phyloP scores from a whole-genome alignment of 208 protist genomes.

The Trypanosoma theileri region DNA sequence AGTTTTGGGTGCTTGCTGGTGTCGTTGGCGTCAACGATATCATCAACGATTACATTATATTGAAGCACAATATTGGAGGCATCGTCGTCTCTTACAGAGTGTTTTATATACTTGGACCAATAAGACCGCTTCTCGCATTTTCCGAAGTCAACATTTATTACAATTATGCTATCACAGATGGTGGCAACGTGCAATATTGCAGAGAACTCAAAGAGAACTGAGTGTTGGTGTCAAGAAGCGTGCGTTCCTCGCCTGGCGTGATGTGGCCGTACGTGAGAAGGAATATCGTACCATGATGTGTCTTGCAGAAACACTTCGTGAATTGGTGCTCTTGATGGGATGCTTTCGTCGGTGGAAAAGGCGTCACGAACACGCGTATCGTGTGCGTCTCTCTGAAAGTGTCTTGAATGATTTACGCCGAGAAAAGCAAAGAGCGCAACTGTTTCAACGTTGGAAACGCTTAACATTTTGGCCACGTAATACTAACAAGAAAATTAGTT shows the following conservation, averaged over 20 bases:
- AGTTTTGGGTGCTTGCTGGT: constrained; percentile 18
- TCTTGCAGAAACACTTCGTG: constrained; percentile 66
- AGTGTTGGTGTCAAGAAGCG: background rate
- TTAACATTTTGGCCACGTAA: constrained; percentile 14
- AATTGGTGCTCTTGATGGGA: constrained; percentile 60
- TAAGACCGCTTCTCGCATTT: background rate
- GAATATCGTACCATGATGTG: constrained; percentile 25
- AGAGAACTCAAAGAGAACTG: background rate
- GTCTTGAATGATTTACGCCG: constrained; percentile 53
- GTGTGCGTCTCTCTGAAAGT: constrained; percentile 33
- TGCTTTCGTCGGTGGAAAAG: constrained; percentile 64
- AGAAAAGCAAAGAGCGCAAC: constrained; percentile 34
- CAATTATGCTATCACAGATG: constrained; percentile 13
- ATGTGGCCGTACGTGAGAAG: constrained; percentile 1
- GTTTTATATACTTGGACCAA: constrained; percentile 6
- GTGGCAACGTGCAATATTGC: constrained; percentile 11
- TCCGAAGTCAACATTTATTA: background rate
- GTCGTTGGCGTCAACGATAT: constrained; percentile 26
- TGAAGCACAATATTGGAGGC: constrained; percentile 14
- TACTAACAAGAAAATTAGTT: background rate
- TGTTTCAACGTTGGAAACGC: constrained; percentile 32
- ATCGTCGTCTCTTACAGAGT: background rate
- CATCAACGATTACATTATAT: constrained; percentile 7
- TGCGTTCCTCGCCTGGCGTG: constrained; percentile 18
- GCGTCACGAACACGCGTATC: constrained; percentile 33